Percentiles rank a stretch among this genome's conserved stretches.
These are phyloP conservation scores for Elaphomyces granulatus DNA, from an alignment of 495 filamentous ascomycete genomes.

Conservation along the genomic window DNA sequence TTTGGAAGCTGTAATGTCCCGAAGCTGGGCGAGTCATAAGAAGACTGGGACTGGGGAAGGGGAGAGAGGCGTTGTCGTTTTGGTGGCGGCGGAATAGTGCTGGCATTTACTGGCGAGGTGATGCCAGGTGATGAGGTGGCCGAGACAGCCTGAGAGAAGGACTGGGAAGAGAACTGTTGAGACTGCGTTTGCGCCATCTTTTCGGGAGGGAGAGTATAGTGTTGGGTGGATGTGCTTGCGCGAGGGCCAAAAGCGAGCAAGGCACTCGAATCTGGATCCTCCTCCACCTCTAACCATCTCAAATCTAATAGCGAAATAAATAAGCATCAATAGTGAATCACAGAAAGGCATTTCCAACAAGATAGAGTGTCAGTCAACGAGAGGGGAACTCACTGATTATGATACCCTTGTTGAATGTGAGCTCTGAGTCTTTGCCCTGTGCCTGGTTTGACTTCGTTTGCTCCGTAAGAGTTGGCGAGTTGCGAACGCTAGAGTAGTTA, in stretches of 20 bases:
- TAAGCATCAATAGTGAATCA: too few species aligned
- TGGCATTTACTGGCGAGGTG: constrained; percentile 28
- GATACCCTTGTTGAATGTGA: too few species aligned
- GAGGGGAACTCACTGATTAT: too few species aligned
- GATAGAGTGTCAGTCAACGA: too few species aligned
- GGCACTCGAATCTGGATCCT: constrained; percentile 29
- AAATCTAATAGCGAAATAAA: too few species aligned
- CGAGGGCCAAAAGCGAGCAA: constrained; percentile 20
- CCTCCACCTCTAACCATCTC: constrained; percentile 33
- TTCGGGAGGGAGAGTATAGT: constrained; percentile 10
- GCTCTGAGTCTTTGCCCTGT: too few species aligned
- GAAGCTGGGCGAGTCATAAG: constrained; percentile 38
- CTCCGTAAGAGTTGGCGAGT: too few species aligned
- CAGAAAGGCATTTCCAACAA: too few species aligned
- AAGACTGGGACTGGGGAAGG: constrained; percentile 38
- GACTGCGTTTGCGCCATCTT: constrained; percentile 55
- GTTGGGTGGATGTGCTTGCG: constrained; percentile 1
- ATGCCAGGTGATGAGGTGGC: constrained; percentile 32
- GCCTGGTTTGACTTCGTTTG: too few species aligned
- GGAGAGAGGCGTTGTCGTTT: constrained; percentile 59
- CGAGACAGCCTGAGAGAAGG: constrained; percentile 41
- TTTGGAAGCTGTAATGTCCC: constrained; percentile 28
- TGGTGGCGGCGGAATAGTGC: constrained; percentile 35
- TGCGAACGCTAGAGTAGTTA: too few species aligned
- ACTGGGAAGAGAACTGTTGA: constrained; percentile 32